Evolutionary conservation across 2,329 filamentous ascomycete genomes (phyloP).

Genomic region (Alternaria rosae): DNA sequence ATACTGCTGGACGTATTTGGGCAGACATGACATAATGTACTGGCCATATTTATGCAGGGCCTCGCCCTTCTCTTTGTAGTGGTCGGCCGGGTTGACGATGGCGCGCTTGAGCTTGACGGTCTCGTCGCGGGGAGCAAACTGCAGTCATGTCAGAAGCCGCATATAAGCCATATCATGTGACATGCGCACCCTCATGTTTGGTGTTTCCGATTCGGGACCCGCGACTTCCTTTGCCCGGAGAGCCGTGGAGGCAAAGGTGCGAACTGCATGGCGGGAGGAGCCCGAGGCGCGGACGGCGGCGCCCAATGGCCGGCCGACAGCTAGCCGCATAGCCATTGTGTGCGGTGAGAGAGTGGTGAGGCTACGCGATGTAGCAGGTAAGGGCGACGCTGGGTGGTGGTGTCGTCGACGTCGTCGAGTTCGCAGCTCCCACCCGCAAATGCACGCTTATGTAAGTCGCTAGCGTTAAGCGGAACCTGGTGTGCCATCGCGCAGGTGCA

Average conservation of each 20-base stretch:
- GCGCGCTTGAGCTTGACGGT: conserved; percentile 72
- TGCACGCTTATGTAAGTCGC: conserved; percentile 21
- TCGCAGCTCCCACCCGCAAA: conserved; percentile 18
- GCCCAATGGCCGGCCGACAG: conserved; percentile 50
- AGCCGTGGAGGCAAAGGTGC: conserved; percentile 54
- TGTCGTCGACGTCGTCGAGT: conserved; percentile 36
- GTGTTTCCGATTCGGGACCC: conserved; percentile 51
- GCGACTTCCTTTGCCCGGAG: conserved; percentile 55
- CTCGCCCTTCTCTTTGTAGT: conserved; percentile 86
- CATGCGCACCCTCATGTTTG: conserved; percentile 55
- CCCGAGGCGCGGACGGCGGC: conserved; percentile 45
- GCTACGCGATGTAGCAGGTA: conserved; percentile 36
- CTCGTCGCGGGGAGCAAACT: conserved; percentile 54
- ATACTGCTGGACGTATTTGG: conserved; percentile 94
- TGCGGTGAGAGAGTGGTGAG: conserved; percentile 22
- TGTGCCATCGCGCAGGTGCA: conserved; percentile 29
- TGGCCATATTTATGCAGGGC: conserved; percentile 92
- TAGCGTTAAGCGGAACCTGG: conserved; percentile 20
- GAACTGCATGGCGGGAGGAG: conserved; percentile 41
- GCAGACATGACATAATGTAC: conserved; percentile 94
- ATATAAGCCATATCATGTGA: background rate
- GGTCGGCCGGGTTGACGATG: conserved; percentile 90
- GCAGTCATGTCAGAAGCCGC: conserved; percentile 26
- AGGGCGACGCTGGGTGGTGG: conserved; percentile 27
- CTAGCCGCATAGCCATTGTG: conserved; percentile 53